Conservation (phyloP, 75 land plant genomes). For the Chamaecyparis obtusa region DNA sequence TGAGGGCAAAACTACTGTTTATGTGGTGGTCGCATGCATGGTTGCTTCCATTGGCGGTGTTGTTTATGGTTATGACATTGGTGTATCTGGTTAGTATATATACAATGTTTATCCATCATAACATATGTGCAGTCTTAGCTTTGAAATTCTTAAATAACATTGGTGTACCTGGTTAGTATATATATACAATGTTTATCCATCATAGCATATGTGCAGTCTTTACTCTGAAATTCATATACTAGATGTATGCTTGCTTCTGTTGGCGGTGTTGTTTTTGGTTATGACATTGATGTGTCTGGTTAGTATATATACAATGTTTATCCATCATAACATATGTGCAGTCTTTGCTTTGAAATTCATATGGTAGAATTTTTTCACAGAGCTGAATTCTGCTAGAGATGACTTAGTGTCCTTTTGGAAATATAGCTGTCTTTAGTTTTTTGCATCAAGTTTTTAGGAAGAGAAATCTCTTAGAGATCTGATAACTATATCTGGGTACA, state of each 20-base stretch:
- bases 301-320: background rate
- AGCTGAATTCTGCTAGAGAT: no score
- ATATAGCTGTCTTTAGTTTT: no score
- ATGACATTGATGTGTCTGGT: background rate
- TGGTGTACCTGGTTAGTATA: background rate
- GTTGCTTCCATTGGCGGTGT: slow-evolving; percentile 21
- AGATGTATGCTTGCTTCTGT: slow-evolving; percentile 19
- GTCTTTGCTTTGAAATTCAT: no score
- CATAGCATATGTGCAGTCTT: no score
- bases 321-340: background rate
- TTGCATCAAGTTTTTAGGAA: no score
- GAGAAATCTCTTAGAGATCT: no score
- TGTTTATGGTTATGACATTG: slow-evolving; percentile 11
- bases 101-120: background rate
- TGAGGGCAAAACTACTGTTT: slow-evolving; percentile 6
- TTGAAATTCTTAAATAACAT: background rate
- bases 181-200: background rate
- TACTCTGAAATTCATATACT: no score
- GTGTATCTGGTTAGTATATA: slow-evolving; percentile 2
- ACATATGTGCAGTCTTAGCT: no score
- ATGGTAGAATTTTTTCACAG: no score
- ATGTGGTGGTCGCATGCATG: slow-evolving; percentile 17
- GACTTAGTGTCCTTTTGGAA: no score
- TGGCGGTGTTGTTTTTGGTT: slow-evolving; percentile 20
- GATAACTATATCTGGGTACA: no score